Conservation (phyloP, 192 early-diverging fungal species). For the Haplosporangium gracile region DNA sequence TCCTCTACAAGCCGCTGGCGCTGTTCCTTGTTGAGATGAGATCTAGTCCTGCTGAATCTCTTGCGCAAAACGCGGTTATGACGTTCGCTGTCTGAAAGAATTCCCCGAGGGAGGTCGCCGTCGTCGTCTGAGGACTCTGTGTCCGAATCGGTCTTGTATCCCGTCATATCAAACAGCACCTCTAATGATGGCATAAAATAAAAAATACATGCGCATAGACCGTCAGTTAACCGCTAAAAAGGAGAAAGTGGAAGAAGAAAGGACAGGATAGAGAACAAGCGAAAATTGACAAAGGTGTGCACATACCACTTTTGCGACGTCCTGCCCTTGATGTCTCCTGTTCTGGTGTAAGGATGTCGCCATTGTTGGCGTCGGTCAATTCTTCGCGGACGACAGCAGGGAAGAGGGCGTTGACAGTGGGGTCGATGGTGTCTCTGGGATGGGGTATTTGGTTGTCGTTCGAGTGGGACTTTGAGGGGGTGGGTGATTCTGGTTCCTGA, state of each 20-base stretch:
- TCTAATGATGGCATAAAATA: slow-evolving; percentile 10
- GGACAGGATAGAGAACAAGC: background rate
- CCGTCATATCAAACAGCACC: slow-evolving; percentile 63
- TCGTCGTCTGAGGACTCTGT: slow-evolving; percentile 51
- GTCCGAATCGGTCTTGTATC: slow-evolving; percentile 61
- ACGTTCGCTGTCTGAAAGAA: slow-evolving; percentile 54
- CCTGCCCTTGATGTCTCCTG: background rate
- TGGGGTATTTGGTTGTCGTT: slow-evolving; percentile 7
- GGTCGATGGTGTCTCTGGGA: slow-evolving; percentile 3
- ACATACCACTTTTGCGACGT: slow-evolving; percentile 49
- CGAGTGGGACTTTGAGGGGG: slow-evolving; percentile 14
- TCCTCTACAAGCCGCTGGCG: slow-evolving; percentile 50
- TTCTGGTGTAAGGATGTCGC: slow-evolving; percentile 4
- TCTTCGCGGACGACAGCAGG: slow-evolving; percentile 40
- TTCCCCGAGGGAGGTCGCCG: slow-evolving; percentile 43
- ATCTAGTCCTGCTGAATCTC: slow-evolving; percentile 24
- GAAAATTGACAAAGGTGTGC: background rate
- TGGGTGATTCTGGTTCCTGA: slow-evolving; percentile 39
- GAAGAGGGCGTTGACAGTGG: slow-evolving; percentile 34
- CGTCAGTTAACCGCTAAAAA: background rate
- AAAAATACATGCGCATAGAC: background rate
- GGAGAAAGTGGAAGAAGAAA: too few relatives aligned
- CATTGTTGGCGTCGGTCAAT: background rate
- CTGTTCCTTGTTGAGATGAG: slow-evolving; percentile 34
- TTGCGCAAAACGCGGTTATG: slow-evolving; percentile 35